These are phyloP conservation scores for Fraxinus dipetala DNA, from an alignment of 305 asterid species.

Conservation along the genomic window DNA sequence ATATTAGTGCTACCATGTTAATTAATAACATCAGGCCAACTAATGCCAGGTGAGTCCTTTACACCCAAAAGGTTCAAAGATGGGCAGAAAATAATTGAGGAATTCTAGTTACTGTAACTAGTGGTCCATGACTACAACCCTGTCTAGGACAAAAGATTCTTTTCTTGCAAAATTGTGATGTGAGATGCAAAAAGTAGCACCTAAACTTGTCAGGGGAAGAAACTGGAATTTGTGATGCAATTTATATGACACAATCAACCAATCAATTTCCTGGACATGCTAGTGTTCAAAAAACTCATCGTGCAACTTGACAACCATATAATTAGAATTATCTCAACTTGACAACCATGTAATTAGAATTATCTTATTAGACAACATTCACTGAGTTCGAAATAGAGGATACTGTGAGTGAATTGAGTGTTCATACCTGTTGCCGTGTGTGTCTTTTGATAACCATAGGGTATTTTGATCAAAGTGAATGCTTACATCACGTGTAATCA, in stretches of 20 bases:
- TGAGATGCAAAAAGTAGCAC: neutral
- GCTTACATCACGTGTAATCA: neutral
- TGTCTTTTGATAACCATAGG: neutral
- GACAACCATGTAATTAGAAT: neutral
- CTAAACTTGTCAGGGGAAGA: neutral
- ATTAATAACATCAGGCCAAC: neutral
- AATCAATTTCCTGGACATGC: neutral
- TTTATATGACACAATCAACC: neutral
- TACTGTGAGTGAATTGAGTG: neutral
- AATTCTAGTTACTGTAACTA: neutral
- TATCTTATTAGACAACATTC: neutral
- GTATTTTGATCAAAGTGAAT: neutral
- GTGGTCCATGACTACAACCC: neutral
- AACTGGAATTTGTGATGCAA: neutral
- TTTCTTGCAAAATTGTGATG: neutral
- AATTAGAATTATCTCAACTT: neutral
- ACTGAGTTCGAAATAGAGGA: neutral
- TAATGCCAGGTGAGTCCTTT: neutral
- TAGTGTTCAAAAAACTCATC: neutral
- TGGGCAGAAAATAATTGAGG: neutral
- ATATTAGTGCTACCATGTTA: neutral
- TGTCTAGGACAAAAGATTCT: neutral
- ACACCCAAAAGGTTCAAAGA: neutral
- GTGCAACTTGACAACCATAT: neutral
- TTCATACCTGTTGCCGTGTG: neutral